Evolutionary conservation across 177 flowering plant species (phyloP), one percentile per base, ranked within the genome.

Genomic region (Vitis hybrid): DNA sequence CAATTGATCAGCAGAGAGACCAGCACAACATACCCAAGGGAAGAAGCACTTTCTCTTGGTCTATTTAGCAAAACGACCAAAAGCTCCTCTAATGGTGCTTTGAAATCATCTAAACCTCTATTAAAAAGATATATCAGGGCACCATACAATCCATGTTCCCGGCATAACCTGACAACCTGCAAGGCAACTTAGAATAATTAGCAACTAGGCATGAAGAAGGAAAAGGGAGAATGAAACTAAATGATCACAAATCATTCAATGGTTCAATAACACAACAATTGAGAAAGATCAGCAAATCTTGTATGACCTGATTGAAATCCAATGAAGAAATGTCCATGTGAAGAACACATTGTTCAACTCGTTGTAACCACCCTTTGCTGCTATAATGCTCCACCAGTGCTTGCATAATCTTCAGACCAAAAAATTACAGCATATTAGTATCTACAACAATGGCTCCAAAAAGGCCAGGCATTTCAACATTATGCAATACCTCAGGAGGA

Each of bases 281-380:
- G 61, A 73, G 21, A 55, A 74, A 72, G 52, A 72, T 50, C 55
- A 55, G 24, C 21, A 65, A 63, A 54, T 20, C 41, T 17, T 46
- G 62, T 10, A 30, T 13, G 30, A 95, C 99, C 97, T 95, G 99
- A 82, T 95, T 91, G 79, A 95, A 95, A 78, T 95, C 99, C 90
- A 95, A 80, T 63, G 99, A 95, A 73, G 94, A 86, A 76, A 95
- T 95, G 77, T 95, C 97, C 98, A 95, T 95, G 83, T 93, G 98
- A 74, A 95, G 97, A 75, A 95, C 98, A 81, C 99, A 95, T 77
- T 93, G 99, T 74, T 95, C 99, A 71, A 95, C 93, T 70, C 99
- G 84, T 74, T 91, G 99, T 82, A 95, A 79, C 99, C 99, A 95
- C 68, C 99, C 99, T 81, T 84, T 91, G 78, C 81, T 72, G 81